These are phyloP conservation scores for Sordariomycetes sp. DNA, from an alignment of 2,329 filamentous ascomycete genomes.

Conservation along the genomic window DNA sequence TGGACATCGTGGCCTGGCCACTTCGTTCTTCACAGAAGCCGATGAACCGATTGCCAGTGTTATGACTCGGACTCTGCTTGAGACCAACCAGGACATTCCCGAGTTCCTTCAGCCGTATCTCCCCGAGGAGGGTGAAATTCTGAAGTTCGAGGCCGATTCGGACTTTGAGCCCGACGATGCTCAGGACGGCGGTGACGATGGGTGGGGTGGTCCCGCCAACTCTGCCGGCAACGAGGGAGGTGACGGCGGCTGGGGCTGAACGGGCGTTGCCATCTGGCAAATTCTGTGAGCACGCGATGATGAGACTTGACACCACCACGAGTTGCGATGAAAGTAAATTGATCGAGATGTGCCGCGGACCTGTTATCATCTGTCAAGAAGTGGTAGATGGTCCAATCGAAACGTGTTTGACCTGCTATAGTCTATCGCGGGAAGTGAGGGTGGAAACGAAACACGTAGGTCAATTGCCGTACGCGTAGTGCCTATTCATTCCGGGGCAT, in stretches of 20 bases:
- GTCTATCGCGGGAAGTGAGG: neutral
- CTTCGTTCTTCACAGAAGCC: slow-evolving; percentile 73
- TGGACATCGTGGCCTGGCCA: slow-evolving; percentile 73
- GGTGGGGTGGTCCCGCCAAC: slow-evolving; percentile 35
- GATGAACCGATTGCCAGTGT: slow-evolving; percentile 62
- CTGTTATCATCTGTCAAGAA: neutral
- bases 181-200: slow-evolving; percentile 57
- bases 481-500: neutral
- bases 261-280: neutral
- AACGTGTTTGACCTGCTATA: neutral
- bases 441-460: neutral
- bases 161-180: slow-evolving; percentile 30
- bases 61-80: slow-evolving; percentile 69
- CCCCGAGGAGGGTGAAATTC: slow-evolving; percentile 35
- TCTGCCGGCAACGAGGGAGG: slow-evolving; percentile 9
- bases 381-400: neutral
- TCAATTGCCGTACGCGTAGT: neutral
- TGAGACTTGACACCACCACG: neutral
- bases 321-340: neutral
- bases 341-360: neutral
- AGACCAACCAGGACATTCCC: slow-evolving; percentile 66
- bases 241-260: slow-evolving; percentile 3
- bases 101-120: slow-evolving; percentile 62
- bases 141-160: slow-evolving; percentile 42
- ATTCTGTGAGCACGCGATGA: neutral